A percentile compares a stretch with the other conserved stretches of the same genome.
Evolutionary conservation across 805 yeast species (phyloP).

Genomic region (Alloascoidea hylecoeti): DNA sequence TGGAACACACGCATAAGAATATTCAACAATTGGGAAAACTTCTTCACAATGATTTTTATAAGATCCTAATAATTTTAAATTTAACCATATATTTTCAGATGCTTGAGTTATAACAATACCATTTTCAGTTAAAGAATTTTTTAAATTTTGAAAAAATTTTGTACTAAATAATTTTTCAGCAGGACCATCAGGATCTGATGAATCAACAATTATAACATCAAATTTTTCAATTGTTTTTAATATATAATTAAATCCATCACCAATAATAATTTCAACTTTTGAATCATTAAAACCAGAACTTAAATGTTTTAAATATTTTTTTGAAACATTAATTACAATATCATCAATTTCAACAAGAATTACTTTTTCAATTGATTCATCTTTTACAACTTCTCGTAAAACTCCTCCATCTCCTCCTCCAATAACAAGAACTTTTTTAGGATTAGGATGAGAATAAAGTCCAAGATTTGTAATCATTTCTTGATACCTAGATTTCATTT

Average conservation of each 20-base stretch:
- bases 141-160: conserved; percentile 56
- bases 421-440: conserved; percentile 67
- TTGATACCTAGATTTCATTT: conserved; percentile 61
- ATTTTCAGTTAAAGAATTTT: conserved; percentile 43
- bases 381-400: conserved; percentile 75
- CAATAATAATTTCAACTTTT: conserved; percentile 49
- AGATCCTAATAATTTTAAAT: conserved; percentile 68
- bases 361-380: conserved; percentile 41
- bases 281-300: conserved; percentile 48
- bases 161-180: conserved; percentile 80
- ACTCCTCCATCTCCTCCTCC: conserved; percentile 99
- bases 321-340: conserved; percentile 59
- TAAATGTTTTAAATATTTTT: conserved; percentile 67
- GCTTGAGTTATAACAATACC: conserved; percentile 77
- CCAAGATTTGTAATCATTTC: conserved; percentile 85
- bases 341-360: conserved; percentile 85
- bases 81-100: conserved; percentile 79
- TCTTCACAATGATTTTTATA: conserved; percentile 70
- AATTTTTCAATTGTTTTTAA: conserved; percentile 33
- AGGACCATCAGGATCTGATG: conserved; percentile 93
- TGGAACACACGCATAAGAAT: conserved; percentile 87
- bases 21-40: conserved; percentile 86
- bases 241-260: conserved; percentile 77
- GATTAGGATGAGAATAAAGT: conserved; percentile 59
- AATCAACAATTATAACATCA: conserved; percentile 83